phyloP scores from a whole-genome alignment of 2,329 filamentous ascomycete species.

The Helotiales sp. region DNA sequence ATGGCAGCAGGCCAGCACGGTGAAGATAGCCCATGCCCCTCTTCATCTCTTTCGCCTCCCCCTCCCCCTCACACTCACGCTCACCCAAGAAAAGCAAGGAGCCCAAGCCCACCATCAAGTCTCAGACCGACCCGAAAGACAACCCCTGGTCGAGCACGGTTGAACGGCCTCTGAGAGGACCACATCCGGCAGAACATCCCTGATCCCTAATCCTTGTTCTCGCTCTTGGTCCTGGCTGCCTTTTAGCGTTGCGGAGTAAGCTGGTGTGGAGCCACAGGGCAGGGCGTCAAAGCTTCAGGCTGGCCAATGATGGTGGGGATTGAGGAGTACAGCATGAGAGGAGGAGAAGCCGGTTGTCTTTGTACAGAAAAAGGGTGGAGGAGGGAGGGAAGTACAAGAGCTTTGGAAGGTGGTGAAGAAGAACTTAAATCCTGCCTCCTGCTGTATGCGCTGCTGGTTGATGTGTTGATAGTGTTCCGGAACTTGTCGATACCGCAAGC shows the following conservation, averaged over 20 bases:
- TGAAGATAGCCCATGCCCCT: conserved; percentile 1
- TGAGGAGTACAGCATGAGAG: background rate
- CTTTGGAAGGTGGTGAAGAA: background rate
- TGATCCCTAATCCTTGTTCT: conserved; percentile 17
- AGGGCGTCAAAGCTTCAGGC: conserved; percentile 20
- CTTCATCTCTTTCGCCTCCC: conserved; percentile 1
- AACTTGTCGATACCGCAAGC: background rate
- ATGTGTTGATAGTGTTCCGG: background rate
- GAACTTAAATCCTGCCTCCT: background rate
- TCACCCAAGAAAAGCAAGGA: too few relatives aligned
- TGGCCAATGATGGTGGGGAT: conserved; percentile 10
- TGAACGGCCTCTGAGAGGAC: conserved; percentile 29
- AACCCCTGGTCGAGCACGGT: conserved; percentile 23
- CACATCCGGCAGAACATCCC: conserved; percentile 25
- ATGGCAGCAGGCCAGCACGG: conserved; percentile 3
- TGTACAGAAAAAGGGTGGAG: background rate
- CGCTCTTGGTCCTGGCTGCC: conserved; percentile 19
- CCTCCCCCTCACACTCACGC: too few relatives aligned
- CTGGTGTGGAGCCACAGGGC: background rate
- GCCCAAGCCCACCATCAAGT: conserved; percentile 9
- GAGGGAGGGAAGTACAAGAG: background rate
- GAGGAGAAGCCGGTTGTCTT: background rate
- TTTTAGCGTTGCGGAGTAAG: background rate
- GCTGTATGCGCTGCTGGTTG: too few relatives aligned
- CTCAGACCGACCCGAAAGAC: conserved; percentile 20